Conservation (phyloP, 2,329 filamentous ascomycete genomes). For the Aspergillus quadricinctus region DNA sequence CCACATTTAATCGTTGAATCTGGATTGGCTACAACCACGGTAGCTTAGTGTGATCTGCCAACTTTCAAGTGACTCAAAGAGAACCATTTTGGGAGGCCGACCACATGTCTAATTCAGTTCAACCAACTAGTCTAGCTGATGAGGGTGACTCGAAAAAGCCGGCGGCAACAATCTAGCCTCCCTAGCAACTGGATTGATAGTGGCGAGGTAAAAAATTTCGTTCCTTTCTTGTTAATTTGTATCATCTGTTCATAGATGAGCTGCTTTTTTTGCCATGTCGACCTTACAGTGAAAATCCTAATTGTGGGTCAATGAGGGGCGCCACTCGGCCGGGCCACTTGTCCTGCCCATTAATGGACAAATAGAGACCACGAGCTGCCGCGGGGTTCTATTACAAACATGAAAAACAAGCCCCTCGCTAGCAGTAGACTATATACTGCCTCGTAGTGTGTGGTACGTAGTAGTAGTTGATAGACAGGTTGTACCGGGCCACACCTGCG, state of each 20-base stretch:
- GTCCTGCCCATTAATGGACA: conserved; percentile 6
- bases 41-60: conserved; percentile 1
- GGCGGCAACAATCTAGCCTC: not conserved
- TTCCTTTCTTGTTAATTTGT: not conserved
- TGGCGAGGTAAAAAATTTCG: not conserved
- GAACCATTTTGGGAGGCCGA: not conserved
- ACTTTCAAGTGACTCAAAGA: not conserved
- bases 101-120: not conserved
- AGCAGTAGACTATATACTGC: not conserved
- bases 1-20: conserved; percentile 2
- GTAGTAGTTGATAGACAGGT: not conserved
- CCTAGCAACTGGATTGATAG: not conserved
- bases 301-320: conserved; percentile 3
- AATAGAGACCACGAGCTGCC: conserved; percentile 15
- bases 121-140: not conserved
- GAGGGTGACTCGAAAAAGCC: not conserved
- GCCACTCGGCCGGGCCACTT: conserved; percentile 18
- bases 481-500: conserved; percentile 18
- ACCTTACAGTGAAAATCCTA: conserved; percentile 12
- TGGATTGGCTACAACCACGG: conserved; percentile 12
- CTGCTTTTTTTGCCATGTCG: not conserved
- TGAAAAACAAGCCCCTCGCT: conserved; percentile 6
- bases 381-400: conserved; percentile 23
- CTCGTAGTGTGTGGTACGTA: not conserved
- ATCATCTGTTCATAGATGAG: not conserved